Conservation (phyloP, 1,139 yeast species). For the Taphrina flavorubra region DNA sequence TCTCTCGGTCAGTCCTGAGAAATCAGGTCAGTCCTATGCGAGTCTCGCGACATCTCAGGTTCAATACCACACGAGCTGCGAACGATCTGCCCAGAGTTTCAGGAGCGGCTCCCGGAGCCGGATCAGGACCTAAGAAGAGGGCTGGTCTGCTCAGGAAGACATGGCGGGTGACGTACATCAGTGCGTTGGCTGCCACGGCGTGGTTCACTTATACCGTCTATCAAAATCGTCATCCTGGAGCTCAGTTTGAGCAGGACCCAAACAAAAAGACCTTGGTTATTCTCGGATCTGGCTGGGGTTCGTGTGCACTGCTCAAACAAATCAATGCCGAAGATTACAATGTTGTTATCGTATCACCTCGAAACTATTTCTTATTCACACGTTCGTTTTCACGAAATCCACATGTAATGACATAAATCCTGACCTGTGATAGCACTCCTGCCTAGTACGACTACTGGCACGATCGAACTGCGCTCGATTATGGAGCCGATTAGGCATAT, state of each 20-base stretch:
- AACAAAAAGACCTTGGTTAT: conserved; percentile 87
- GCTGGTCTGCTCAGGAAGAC: conserved; percentile 49
- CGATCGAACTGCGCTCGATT: conserved; percentile 86
- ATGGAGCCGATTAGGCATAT: conserved; percentile 66
- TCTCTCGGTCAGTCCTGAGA: conserved; percentile 14
- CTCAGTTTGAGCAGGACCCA: conserved; percentile 55
- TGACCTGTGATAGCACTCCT: conserved; percentile 74
- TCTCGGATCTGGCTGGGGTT: conserved; percentile 95
- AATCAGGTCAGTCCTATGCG: neutral
- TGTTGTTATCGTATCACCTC: conserved; percentile 87
- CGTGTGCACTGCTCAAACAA: conserved; percentile 70
- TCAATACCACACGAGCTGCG: conserved; percentile 42
- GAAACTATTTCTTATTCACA: conserved; percentile 92
- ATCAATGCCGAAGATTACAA: conserved; percentile 86
- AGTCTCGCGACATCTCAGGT: conserved; percentile 6
- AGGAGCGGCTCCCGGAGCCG: conserved; percentile 8
- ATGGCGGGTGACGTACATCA: conserved; percentile 51
- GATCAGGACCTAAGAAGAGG: conserved; percentile 34
- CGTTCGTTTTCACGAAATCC: conserved; percentile 4
- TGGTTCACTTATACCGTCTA: conserved; percentile 52
- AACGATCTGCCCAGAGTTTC: conserved; percentile 33
- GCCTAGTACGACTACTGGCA: conserved; percentile 93
- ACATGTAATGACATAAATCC: conserved; percentile 52
- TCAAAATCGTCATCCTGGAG: conserved; percentile 53
- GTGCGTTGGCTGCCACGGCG: conserved; percentile 50